Evolutionary conservation across 2,329 filamentous ascomycete genomes (phyloP).

Genomic region (Sphaerulina musiva): DNA sequence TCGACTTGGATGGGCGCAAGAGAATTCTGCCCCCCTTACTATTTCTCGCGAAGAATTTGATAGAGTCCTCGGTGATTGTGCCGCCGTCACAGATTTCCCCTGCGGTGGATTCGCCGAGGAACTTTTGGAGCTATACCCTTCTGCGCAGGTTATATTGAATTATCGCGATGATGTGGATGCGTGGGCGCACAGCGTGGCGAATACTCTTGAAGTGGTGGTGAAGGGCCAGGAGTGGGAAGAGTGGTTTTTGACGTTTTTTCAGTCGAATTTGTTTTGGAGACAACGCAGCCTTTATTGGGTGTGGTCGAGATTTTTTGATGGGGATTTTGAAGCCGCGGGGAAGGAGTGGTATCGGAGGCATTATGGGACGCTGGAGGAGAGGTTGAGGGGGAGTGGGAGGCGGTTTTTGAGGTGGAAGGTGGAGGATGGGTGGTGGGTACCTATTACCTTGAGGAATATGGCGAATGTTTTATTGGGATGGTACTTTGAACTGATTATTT

Average conservation of each 20-base stretch:
- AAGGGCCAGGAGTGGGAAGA: background rate
- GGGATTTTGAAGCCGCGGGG: background rate
- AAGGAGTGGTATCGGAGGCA: background rate
- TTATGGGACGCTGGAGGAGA: background rate
- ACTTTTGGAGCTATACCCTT: background rate
- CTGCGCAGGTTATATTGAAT: background rate
- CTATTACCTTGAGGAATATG: too few relatives aligned
- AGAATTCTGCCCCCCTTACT: background rate
- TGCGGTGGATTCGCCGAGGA: background rate
- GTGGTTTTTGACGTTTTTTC: background rate
- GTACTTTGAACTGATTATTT: too few relatives aligned
- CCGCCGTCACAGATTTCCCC: background rate
- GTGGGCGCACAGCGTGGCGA: background rate
- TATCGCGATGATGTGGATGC: background rate
- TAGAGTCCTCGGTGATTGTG: background rate
- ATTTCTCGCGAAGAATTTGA: background rate
- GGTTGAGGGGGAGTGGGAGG: background rate
- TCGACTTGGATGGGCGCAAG: background rate
- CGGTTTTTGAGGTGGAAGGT: background rate
- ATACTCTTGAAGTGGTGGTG: background rate
- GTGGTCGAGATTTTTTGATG: background rate
- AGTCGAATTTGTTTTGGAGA: background rate
- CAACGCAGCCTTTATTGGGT: background rate
- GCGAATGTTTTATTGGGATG: too few relatives aligned
- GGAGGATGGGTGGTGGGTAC: background rate